Conservation (phyloP, 164 flowering plant species). For the Aristolochia fimbriata region DNA sequence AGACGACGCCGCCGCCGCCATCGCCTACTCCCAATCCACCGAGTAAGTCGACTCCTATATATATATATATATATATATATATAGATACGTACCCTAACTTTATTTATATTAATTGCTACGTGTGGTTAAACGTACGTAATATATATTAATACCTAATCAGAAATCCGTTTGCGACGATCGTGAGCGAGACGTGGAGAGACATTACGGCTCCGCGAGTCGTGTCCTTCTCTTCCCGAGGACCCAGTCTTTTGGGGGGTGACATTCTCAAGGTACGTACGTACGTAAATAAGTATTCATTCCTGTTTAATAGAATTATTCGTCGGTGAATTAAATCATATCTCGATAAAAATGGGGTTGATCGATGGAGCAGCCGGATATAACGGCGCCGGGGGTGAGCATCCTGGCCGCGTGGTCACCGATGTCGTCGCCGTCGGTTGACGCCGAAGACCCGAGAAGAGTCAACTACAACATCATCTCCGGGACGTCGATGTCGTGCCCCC, state of each 20-base stretch:
- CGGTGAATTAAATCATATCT: too few relatives aligned
- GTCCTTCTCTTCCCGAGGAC: constrained; percentile 33
- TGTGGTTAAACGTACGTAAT: too few relatives aligned
- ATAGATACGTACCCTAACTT: too few relatives aligned
- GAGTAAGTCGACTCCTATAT: constrained; percentile 19
- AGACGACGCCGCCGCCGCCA: constrained; percentile 19
- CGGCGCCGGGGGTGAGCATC: constrained; percentile 34
- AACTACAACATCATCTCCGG: constrained; percentile 29
- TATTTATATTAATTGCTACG: too few relatives aligned
- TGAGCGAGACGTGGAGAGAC: constrained; percentile 18
- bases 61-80: too few relatives aligned
- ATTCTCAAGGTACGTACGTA: constrained; percentile 24
- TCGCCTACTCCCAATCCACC: constrained; percentile 25
- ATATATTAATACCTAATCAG: constrained; percentile 9
- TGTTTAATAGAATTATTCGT: too few relatives aligned
- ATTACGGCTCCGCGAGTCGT: constrained; percentile 21
- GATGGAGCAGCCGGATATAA: constrained; percentile 26
- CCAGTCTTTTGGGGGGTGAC: constrained; percentile 22
- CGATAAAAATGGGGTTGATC: too few relatives aligned
- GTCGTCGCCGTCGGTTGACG: constrained; percentile 13
- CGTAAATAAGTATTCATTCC: too few relatives aligned
- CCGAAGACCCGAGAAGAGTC: constrained; percentile 16
- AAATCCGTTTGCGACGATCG: constrained; percentile 24
- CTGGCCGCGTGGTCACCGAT: constrained; percentile 31
- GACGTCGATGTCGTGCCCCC: constrained; percentile 52